Evolutionary conservation across 371 early-diverging fungal genomes (phyloP).

Genomic region (Mucor irregularis): DNA sequence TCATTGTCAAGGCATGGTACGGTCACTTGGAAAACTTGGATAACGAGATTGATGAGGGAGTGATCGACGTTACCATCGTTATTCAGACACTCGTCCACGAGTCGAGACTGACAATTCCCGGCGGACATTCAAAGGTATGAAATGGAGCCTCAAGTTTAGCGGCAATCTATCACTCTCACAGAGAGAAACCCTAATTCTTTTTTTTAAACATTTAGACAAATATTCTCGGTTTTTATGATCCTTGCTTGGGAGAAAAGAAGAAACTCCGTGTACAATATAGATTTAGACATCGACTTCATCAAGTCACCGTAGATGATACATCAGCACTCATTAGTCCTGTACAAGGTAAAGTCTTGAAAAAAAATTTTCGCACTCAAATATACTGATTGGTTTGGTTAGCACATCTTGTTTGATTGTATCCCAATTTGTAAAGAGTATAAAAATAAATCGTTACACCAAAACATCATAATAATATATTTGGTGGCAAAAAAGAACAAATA

Average conservation of each 20-base stretch:
- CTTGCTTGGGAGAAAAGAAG: conserved; percentile 88
- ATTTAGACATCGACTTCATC: conserved; percentile 84
- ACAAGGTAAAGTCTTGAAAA: conserved; percentile 53
- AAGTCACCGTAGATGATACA: conserved; percentile 77
- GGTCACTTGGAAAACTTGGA: conserved; percentile 68
- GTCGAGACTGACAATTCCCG: conserved; percentile 85
- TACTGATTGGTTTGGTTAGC: conserved; percentile 13
- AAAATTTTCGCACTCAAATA: background rate
- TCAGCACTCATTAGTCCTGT: conserved; percentile 83
- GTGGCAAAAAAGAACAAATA: conserved; percentile 11
- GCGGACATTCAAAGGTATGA: conserved; percentile 82
- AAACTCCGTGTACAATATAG: conserved; percentile 79
- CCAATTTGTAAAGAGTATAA: conserved; percentile 11
- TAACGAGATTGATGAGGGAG: conserved; percentile 36
- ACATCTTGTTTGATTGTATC: conserved; percentile 18
- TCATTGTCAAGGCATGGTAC: conserved; percentile 86
- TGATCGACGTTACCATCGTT: conserved; percentile 85
- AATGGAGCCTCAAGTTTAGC: too few relatives aligned
- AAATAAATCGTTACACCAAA: conserved; percentile 21
- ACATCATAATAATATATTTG: conserved; percentile 7
- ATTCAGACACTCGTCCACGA: conserved; percentile 83
- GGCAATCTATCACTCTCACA: too few relatives aligned
- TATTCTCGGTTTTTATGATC: conserved; percentile 95
- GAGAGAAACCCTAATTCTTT: background rate
- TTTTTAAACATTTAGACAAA: conserved; percentile 62